These are phyloP conservation scores for Musa acuminata DNA, from an alignment of 176 grass and related monocot species.

Conservation along the genomic window DNA sequence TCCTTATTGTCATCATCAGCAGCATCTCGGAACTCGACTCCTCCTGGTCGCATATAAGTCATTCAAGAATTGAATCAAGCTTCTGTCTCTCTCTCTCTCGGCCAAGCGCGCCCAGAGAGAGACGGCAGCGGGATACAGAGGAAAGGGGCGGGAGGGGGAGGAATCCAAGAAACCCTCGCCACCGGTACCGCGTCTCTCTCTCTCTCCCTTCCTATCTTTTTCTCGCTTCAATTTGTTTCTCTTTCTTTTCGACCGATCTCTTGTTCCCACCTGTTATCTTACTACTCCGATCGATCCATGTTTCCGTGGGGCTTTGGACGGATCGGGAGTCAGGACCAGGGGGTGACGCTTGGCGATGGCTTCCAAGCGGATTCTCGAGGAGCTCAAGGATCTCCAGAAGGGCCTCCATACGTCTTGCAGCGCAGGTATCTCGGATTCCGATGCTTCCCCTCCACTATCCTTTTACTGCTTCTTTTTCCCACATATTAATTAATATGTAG, in stretches of 20 bases:
- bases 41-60: too few relatives aligned
- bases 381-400: too few relatives aligned
- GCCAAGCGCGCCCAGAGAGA: background rate
- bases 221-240: background rate
- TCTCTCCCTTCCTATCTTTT: background rate
- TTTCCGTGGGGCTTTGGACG: conserved; percentile 12
- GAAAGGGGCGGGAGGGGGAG: background rate
- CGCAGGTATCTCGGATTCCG: conserved; percentile 33
- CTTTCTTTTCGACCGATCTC: background rate
- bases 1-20: background rate
- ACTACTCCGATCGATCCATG: background rate
- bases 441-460: background rate
- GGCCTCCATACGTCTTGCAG: conserved; percentile 35
- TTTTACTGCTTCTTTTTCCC: background rate
- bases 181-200: background rate
- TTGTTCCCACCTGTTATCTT: background rate
- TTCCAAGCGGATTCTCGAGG: conserved; percentile 54
- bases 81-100: background rate
- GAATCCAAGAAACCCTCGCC: background rate
- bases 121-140: background rate
- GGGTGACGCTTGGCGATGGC: conserved; percentile 26
- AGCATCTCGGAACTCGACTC: background rate
- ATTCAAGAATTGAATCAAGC: background rate
- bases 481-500: too few relatives aligned
- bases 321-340: background rate